Conservation (phyloP, 1,284 basidiomycete species). For the Cryptococcus maquisensis region DNA sequence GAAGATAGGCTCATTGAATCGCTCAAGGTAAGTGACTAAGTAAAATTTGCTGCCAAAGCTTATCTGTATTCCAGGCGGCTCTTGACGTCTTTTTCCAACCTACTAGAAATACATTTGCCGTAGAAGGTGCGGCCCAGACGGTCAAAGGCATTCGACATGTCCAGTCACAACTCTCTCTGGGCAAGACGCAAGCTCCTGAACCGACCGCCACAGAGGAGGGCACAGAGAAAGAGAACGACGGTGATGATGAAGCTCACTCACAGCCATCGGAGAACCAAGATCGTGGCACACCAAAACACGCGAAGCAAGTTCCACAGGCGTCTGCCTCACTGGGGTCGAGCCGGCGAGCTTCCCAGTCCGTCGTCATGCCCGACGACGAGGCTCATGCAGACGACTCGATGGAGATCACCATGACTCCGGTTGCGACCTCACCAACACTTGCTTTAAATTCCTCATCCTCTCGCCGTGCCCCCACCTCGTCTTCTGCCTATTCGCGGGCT, state of each 20-base stretch:
- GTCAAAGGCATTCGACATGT: slow-evolving; percentile 16
- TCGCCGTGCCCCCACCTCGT: neutral
- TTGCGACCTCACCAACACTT: neutral
- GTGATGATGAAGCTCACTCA: neutral
- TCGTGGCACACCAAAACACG: neutral
- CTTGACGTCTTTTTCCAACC: slow-evolving; percentile 65
- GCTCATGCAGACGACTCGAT: neutral
- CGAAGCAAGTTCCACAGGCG: neutral
- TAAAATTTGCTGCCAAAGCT: neutral
- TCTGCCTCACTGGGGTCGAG: neutral
- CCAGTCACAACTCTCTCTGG: slow-evolving; percentile 11
- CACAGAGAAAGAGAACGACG: neutral
- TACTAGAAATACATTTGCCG: slow-evolving; percentile 63
- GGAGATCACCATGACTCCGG: neutral
- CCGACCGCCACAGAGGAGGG: neutral
- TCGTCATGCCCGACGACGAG: neutral
- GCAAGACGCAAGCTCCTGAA: neutral
- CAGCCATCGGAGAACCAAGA: neutral
- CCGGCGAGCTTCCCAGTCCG: neutral
- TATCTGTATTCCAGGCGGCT: slow-evolving; percentile 46
- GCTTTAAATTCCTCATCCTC: neutral
- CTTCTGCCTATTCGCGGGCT: neutral
- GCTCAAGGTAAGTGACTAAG: slow-evolving; percentile 59
- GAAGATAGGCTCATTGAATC: slow-evolving; percentile 75
- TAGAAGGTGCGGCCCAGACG: slow-evolving; percentile 50